These are phyloP conservation scores for Cryoendolithus antarcticus DNA, from an alignment of 2,329 filamentous ascomycete species.

Conservation along the genomic window DNA sequence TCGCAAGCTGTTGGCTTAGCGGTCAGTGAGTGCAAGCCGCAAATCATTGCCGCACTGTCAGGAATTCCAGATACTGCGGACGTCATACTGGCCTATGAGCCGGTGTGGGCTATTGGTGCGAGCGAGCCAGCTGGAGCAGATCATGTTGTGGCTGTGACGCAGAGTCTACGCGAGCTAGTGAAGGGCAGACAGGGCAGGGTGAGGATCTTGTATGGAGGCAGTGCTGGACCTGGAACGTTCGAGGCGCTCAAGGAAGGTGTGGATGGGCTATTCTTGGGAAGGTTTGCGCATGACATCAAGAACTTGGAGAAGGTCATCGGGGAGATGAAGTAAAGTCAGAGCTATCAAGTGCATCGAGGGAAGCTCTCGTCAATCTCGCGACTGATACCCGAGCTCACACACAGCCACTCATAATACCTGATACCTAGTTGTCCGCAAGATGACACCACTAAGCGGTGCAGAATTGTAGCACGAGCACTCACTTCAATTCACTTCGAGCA, in stretches of 20 bases:
- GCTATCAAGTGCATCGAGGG: too few relatives aligned
- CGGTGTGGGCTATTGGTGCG: conserved; percentile 79
- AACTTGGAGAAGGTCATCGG: conserved; percentile 59
- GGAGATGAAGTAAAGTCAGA: conserved; percentile 40
- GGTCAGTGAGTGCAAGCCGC: conserved; percentile 51
- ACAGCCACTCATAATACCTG: too few relatives aligned
- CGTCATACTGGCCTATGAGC: conserved; percentile 72
- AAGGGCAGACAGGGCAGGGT: conserved; percentile 42
- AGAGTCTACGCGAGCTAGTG: conserved; percentile 48
- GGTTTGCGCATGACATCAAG: conserved; percentile 67
- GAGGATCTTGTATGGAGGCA: conserved; percentile 70
- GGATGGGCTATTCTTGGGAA: conserved; percentile 68
- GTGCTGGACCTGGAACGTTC: conserved; percentile 69
- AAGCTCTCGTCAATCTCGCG: too few relatives aligned
- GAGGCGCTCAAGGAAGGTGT: conserved; percentile 53
- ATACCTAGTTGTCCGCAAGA: too few relatives aligned
- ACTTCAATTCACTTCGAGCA: too few relatives aligned
- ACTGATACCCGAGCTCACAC: too few relatives aligned
- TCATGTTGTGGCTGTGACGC: conserved; percentile 60
- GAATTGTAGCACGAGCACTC: too few relatives aligned
- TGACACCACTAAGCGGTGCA: too few relatives aligned
- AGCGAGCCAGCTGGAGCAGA: conserved; percentile 56
- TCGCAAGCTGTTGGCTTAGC: conserved; percentile 45
- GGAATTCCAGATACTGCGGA: conserved; percentile 51
- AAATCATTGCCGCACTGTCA: conserved; percentile 52